Evolutionary conservation across 2,329 filamentous ascomycete genomes (phyloP).

Genomic region (Malbranchea zuffiana): DNA sequence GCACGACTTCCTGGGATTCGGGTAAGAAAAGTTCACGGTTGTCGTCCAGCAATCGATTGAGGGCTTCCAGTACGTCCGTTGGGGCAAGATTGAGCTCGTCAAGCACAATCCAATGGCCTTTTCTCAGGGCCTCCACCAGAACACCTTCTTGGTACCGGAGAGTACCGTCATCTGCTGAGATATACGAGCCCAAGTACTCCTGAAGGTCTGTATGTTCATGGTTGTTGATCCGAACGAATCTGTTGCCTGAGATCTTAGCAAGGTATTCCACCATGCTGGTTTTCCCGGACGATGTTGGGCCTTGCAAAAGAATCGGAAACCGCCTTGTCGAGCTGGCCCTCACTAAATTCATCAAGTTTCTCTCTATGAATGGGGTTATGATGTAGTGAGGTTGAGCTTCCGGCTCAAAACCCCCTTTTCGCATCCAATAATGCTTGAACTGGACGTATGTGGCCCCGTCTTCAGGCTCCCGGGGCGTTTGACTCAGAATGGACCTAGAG

Average conservation of each 20-base stretch:
- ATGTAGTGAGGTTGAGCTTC: constrained; percentile 83
- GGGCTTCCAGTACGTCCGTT: constrained; percentile 88
- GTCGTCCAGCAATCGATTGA: constrained; percentile 91
- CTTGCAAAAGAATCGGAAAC: constrained; percentile 91
- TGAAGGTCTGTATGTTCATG: constrained; percentile 98
- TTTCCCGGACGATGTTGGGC: constrained; percentile 93
- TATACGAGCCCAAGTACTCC: constrained; percentile 91
- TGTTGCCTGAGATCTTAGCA: constrained; percentile 92
- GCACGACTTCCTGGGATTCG: constrained; percentile 88
- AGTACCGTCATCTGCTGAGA: constrained; percentile 74
- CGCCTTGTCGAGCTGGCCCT: constrained; percentile 82
- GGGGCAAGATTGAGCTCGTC: constrained; percentile 96
- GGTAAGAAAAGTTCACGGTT: constrained; percentile 92
- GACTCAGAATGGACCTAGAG: constrained; percentile 61
- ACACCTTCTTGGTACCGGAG: constrained; percentile 87
- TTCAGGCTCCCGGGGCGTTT: constrained; percentile 63
- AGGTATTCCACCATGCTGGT: constrained; percentile 99
- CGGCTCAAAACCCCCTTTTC: constrained; percentile 56
- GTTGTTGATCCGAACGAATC: constrained; percentile 97
- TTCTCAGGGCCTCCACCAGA: constrained; percentile 78
- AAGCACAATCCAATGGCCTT: constrained; percentile 95
- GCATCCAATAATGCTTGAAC: constrained; percentile 85
- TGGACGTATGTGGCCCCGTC: constrained; percentile 71
- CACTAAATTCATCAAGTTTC: constrained; percentile 88
- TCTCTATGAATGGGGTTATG: constrained; percentile 86